Evolutionary conservation across 2,329 filamentous ascomycete genomes (phyloP).

Genomic region (Trichoderma guizhouense): DNA sequence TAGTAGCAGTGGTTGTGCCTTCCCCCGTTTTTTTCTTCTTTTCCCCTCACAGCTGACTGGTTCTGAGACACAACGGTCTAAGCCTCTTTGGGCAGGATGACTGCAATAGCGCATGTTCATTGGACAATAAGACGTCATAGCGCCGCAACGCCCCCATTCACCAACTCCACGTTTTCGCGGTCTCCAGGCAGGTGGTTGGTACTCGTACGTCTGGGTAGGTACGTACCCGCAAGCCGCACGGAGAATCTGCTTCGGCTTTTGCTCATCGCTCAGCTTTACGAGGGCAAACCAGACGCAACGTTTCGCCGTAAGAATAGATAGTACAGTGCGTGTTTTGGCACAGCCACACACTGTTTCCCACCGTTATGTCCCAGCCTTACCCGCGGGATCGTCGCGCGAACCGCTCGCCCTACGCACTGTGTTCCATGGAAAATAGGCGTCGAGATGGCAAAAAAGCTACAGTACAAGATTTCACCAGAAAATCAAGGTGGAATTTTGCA

Average conservation of each 20-base stretch:
- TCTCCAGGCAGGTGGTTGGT: not conserved
- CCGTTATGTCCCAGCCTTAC: not conserved
- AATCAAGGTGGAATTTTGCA: not conserved
- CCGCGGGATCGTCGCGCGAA: not conserved
- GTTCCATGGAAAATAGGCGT: not conserved
- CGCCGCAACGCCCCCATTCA: not conserved
- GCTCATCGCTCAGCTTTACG: not conserved
- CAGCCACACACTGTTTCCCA: not conserved
- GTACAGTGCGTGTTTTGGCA: not conserved
- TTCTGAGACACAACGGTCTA: not conserved
- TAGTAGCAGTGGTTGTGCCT: conserved; percentile 4
- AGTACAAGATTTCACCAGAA: not conserved
- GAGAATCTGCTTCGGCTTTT: not conserved
- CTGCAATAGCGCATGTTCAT: not conserved
- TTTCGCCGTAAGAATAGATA: not conserved
- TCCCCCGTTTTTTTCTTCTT: not conserved
- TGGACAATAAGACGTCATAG: conserved; percentile 4
- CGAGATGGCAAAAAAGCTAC: not conserved
- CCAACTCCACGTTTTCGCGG: not conserved
- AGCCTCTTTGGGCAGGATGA: conserved; percentile 5
- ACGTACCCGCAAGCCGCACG: not conserved
- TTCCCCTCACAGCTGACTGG: conserved; percentile 3
- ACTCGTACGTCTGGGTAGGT: not conserved
- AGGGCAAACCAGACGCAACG: not conserved
- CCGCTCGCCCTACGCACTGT: not conserved